Percentiles rank a stretch among this genome's conserved stretches.
Conservation (phyloP, 805 yeast species). For the Kodamaea nitidulidarum region DNA sequence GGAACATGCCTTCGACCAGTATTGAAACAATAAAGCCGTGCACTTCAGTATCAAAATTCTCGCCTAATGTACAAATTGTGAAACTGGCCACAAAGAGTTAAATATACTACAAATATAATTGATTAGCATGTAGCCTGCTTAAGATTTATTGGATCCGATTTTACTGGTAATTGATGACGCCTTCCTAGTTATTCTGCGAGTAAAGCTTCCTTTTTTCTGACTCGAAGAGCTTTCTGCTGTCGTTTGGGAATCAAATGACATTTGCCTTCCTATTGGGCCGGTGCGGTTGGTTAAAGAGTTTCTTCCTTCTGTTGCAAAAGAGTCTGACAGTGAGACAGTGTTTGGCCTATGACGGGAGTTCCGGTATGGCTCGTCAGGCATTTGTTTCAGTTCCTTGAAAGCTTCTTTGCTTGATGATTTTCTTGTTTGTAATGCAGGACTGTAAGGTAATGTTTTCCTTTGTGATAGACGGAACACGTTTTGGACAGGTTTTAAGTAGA, state of each 20-base stretch:
- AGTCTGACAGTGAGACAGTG: slow-evolving; percentile 4
- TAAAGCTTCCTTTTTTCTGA: slow-evolving; percentile 25
- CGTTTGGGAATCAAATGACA: slow-evolving; percentile 20
- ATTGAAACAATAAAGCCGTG: slow-evolving; percentile 68
- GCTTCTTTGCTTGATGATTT: slow-evolving; percentile 8
- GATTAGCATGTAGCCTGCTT: neutral
- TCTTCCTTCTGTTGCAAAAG: slow-evolving; percentile 5
- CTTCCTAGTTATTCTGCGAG: slow-evolving; percentile 30
- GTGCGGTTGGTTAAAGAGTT: slow-evolving; percentile 9
- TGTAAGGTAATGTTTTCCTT: slow-evolving; percentile 43
- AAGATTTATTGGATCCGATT: slow-evolving; percentile 13
- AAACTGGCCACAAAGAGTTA: slow-evolving; percentile 7
- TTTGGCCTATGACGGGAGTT: slow-evolving; percentile 2
- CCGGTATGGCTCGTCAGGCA: neutral
- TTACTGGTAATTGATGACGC: slow-evolving; percentile 27
- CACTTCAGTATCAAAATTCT: slow-evolving; percentile 52
- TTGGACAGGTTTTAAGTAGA: slow-evolving; percentile 79
- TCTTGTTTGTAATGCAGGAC: slow-evolving; percentile 39
- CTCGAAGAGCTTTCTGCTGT: slow-evolving; percentile 3
- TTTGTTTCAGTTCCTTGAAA: neutral
- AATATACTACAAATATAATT: neutral
- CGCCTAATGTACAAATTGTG: slow-evolving; percentile 50
- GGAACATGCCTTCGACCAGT: slow-evolving; percentile 61
- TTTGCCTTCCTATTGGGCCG: slow-evolving; percentile 13
- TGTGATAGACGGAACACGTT: slow-evolving; percentile 70